These are phyloP conservation scores for Lasiodiplodia citricola DNA, from an alignment of 2,329 filamentous ascomycete species.

Conservation along the genomic window DNA sequence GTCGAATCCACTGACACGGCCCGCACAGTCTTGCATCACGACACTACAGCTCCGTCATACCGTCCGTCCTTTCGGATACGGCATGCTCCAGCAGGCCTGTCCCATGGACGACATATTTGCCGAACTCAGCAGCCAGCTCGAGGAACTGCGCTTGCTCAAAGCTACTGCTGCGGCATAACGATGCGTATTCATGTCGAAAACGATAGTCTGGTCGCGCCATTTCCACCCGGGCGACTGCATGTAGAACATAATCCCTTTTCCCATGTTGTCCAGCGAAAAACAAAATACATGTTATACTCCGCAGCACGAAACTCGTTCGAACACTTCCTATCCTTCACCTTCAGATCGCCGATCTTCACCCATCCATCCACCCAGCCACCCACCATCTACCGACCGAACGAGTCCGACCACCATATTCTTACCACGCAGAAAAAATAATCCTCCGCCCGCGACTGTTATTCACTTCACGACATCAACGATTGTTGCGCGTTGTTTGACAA, in stretches of 20 bases:
- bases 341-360: neutral
- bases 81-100: slow-evolving; percentile 74
- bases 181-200: neutral
- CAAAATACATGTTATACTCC: slow-evolving; percentile 7
- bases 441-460: slow-evolving; percentile 2
- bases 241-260: slow-evolving; percentile 3
- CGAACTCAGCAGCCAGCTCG: slow-evolving; percentile 65
- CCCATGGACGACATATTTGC: slow-evolving; percentile 76
- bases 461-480: slow-evolving; percentile 24
- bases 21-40: slow-evolving; percentile 74
- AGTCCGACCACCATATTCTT: slow-evolving; percentile 1
- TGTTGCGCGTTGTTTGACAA: slow-evolving; percentile 14
- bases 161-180: slow-evolving; percentile 28
- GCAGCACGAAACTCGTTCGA: neutral
- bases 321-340: neutral
- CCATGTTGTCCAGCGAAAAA: slow-evolving; percentile 13
- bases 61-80: slow-evolving; percentile 70
- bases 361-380: neutral
- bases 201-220: neutral
- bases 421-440: slow-evolving; percentile 8
- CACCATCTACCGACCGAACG: neutral
- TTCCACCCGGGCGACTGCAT: neutral
- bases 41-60: slow-evolving; percentile 81
- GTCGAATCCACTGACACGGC: slow-evolving; percentile 32
- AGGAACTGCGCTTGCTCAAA: slow-evolving; percentile 68